Percentiles rank a stretch among this genome's conserved stretches.
phyloP scores from a whole-genome alignment of 495 filamentous ascomycete species.

The Neurospora sp. region DNA sequence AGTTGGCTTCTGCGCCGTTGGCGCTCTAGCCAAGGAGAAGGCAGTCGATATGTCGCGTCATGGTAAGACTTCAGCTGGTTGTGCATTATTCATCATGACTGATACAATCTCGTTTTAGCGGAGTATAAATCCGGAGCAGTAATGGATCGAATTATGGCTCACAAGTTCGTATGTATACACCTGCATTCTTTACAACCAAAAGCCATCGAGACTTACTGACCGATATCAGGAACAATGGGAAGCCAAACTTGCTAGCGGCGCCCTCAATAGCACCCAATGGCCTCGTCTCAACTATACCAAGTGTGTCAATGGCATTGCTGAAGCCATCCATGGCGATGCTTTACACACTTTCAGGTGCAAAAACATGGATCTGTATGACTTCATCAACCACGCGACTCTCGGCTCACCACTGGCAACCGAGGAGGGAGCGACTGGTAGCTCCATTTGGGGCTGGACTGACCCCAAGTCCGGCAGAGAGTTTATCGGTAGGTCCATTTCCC shows the following conservation, averaged over 20 bases:
- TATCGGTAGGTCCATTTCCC: not conserved
- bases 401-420: constrained; percentile 35
- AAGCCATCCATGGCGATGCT: constrained; percentile 25
- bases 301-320: constrained; percentile 38
- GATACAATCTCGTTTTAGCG: not conserved
- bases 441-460: constrained; percentile 1
- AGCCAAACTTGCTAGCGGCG: not conserved
- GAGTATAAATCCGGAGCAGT: not conserved
- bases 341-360: constrained; percentile 38
- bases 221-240: constrained; percentile 2
- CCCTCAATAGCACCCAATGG: not conserved
- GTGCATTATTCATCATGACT: not conserved
- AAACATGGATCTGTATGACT: constrained; percentile 41
- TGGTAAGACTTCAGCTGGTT: not conserved
- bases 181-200: not conserved
- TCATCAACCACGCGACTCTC: constrained; percentile 18
- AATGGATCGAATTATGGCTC: constrained; percentile 6
- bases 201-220: not conserved
- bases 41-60: not conserved
- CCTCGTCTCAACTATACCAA: constrained; percentile 1
- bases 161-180: constrained; percentile 1
- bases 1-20: not conserved
- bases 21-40: not conserved
- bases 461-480: not conserved
- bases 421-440: constrained; percentile 24